phyloP scores from a whole-genome alignment of 192 early-diverging fungal species.

The Coemansia sp. region DNA sequence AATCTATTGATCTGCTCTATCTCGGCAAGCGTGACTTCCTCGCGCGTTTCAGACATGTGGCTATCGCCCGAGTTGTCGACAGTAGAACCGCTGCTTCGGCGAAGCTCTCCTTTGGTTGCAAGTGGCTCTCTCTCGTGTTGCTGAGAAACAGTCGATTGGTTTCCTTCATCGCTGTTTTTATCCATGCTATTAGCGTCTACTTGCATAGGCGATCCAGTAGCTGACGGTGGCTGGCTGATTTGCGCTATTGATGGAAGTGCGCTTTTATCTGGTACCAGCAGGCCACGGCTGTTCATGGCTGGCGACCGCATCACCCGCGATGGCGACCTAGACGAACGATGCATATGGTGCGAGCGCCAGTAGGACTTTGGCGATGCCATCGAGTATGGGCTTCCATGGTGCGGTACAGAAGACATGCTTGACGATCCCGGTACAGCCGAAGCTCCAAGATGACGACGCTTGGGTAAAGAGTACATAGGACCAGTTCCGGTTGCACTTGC shows the following conservation, averaged over 20 bases:
- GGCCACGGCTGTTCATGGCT: background rate
- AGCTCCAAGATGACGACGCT: background rate
- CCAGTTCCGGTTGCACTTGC: background rate
- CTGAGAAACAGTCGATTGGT: background rate
- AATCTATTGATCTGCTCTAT: slow-evolving; percentile 25
- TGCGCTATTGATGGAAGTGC: slow-evolving; percentile 33
- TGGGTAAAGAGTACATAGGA: background rate
- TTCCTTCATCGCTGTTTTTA: background rate
- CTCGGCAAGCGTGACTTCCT: slow-evolving; percentile 24
- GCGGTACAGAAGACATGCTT: background rate
- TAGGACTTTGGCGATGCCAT: slow-evolving; percentile 12
- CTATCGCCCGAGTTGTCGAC: slow-evolving; percentile 19
- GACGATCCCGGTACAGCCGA: background rate
- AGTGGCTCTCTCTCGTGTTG: slow-evolving; percentile 13
- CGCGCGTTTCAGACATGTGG: slow-evolving; percentile 22
- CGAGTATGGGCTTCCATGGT: slow-evolving; percentile 14
- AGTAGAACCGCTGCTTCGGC: slow-evolving; percentile 26
- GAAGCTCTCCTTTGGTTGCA: slow-evolving; percentile 2
- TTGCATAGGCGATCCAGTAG: slow-evolving; percentile 19
- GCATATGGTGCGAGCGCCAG: slow-evolving; percentile 11
- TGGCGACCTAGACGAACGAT: slow-evolving; percentile 28
- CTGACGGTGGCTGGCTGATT: slow-evolving; percentile 12
- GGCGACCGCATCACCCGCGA: slow-evolving; percentile 30
- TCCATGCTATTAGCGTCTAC: slow-evolving; percentile 11
- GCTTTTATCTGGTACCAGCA: background rate